A percentile compares a stretch with the other conserved stretches of the same genome.
These are phyloP conservation scores for Mycena galopus DNA, from an alignment of 768 basidiomycete species.

Conservation along the genomic window DNA sequence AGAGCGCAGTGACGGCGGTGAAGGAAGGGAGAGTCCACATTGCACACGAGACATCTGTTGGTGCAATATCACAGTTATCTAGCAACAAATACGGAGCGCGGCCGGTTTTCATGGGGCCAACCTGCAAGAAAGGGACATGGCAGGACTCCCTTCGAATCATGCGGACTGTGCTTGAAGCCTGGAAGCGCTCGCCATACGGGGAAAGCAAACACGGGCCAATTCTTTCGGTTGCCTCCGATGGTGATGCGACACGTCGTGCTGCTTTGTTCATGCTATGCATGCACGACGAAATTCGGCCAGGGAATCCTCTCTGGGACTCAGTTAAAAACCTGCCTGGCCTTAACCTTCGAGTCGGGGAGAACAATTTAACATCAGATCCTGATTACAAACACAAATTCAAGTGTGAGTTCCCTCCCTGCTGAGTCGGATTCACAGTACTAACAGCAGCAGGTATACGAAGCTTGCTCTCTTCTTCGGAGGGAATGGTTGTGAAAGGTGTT, in stretches of 20 bases:
- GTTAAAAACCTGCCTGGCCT: slow-evolving; percentile 28
- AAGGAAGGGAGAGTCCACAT: slow-evolving; percentile 38
- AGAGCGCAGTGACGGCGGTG: slow-evolving; percentile 35
- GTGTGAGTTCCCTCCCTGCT: slow-evolving; percentile 12
- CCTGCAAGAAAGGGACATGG: slow-evolving; percentile 34
- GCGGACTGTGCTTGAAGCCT: slow-evolving; percentile 14
- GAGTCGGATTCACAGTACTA: neutral
- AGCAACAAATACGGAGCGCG: slow-evolving; percentile 32
- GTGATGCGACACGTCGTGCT: slow-evolving; percentile 32
- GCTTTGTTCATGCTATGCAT: slow-evolving; percentile 34
- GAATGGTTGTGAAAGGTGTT: slow-evolving; percentile 32
- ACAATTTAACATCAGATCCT: slow-evolving; percentile 17
- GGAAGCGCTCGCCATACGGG: slow-evolving; percentile 22
- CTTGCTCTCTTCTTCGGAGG: slow-evolving; percentile 13
- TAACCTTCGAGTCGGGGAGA: slow-evolving; percentile 31
- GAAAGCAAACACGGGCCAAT: slow-evolving; percentile 32
- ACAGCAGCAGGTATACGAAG: slow-evolving; percentile 19
- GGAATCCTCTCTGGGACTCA: slow-evolving; percentile 29
- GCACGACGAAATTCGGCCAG: slow-evolving; percentile 17
- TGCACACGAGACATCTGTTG: slow-evolving; percentile 31
- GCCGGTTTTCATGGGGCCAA: slow-evolving; percentile 35
- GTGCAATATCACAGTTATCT: slow-evolving; percentile 37
- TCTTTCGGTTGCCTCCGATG: slow-evolving; percentile 34
- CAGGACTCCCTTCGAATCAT: slow-evolving; percentile 1
- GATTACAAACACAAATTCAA: slow-evolving; percentile 39